Evolutionary conservation across 2,329 filamentous ascomycete genomes (phyloP).

Genomic region (Catunica adiposa): DNA sequence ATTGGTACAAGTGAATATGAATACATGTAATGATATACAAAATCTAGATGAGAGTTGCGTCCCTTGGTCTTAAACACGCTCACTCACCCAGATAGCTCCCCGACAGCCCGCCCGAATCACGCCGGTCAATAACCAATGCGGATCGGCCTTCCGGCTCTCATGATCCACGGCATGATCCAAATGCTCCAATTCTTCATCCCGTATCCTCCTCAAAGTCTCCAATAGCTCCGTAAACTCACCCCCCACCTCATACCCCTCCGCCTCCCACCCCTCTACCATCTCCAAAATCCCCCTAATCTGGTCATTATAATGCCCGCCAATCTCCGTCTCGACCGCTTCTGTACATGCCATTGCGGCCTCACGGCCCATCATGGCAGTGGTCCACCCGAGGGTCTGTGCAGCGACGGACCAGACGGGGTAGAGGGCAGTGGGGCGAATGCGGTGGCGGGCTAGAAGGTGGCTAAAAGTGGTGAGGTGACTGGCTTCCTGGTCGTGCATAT

Average conservation of each 20-base stretch:
- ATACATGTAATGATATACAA: not conserved
- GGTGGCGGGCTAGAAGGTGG: conserved; percentile 62
- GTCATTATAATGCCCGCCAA: conserved; percentile 86
- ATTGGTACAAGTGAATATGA: not conserved
- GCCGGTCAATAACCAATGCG: conserved; percentile 76
- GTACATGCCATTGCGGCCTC: conserved; percentile 98
- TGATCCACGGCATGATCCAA: conserved; percentile 88
- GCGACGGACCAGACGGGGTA: conserved; percentile 78
- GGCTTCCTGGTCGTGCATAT: conserved; percentile 97
- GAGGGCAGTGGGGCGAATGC: conserved; percentile 79
- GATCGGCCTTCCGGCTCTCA: conserved; percentile 76
- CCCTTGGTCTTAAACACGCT: conserved; percentile 37
- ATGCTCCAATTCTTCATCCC: conserved; percentile 94
- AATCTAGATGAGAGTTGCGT: not conserved
- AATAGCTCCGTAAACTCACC: conserved; percentile 61
- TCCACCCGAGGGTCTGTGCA: conserved; percentile 72
- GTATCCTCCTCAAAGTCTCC: conserved; percentile 58
- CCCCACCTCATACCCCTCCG: conserved; percentile 62
- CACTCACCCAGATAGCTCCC: conserved; percentile 83
- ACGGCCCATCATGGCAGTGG: conserved; percentile 71
- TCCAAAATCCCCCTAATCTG: conserved; percentile 70
- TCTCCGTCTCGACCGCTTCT: conserved; percentile 96
- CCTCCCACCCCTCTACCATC: conserved; percentile 64
- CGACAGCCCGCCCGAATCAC: conserved; percentile 81
- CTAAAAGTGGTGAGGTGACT: conserved; percentile 81